Percentiles rank a stretch among this genome's conserved stretches.
Conservation (phyloP, 371 early-diverging fungal genomes). For the Mycotypha africana region DNA sequence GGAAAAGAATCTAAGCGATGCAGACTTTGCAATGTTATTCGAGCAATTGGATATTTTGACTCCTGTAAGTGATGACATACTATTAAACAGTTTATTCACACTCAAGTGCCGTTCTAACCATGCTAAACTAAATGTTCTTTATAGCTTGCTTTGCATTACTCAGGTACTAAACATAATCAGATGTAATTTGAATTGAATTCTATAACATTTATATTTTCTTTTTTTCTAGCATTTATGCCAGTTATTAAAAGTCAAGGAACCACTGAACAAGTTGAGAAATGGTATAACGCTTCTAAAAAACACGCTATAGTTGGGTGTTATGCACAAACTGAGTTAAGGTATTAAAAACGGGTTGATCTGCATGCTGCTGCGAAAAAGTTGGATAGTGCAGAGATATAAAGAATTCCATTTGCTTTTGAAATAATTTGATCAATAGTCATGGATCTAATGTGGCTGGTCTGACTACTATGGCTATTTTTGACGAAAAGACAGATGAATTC, state of each 20-base stretch:
- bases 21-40: conserved; percentile 23
- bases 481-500: conserved; percentile 73
- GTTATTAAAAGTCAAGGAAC: conserved; percentile 69
- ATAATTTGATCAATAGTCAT: conserved; percentile 14
- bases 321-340: conserved; percentile 80
- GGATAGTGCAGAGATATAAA: too few relatives aligned
- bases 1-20: conserved; percentile 27
- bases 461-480: conserved; percentile 80
- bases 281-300: conserved; percentile 59
- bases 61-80: conserved; percentile 35
- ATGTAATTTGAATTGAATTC: too few relatives aligned
- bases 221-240: conserved; percentile 58
- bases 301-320: conserved; percentile 82
- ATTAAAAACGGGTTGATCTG: too few relatives aligned
- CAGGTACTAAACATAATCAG: conserved; percentile 18
- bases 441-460: conserved; percentile 81
- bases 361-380: too few relatives aligned
- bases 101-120: too few relatives aligned
- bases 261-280: conserved; percentile 63
- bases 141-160: conserved; percentile 45
- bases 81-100: too few relatives aligned
- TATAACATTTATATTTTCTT: not conserved
- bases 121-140: too few relatives aligned
- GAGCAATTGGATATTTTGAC: conserved; percentile 29
- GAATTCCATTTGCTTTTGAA: not conserved